Percentiles rank a stretch among this genome's conserved stretches.
phyloP scores from a whole-genome alignment of 2,329 filamentous ascomycete species.

The Diaporthe sp. region DNA sequence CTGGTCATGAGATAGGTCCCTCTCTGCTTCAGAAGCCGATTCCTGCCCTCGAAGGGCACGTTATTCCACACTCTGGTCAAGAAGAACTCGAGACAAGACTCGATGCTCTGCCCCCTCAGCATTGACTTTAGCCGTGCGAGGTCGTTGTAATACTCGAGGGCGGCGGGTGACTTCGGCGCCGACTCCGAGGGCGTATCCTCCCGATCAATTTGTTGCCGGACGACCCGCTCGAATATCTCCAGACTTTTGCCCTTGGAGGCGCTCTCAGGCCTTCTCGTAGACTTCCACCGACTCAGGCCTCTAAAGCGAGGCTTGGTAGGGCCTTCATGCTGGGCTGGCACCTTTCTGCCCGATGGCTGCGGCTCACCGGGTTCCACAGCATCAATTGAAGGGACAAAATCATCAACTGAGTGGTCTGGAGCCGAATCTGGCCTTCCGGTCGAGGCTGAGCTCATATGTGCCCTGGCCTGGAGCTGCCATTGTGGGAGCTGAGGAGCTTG shows the following conservation, averaged over 20 bases:
- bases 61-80: slow-evolving; percentile 44
- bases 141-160: slow-evolving; percentile 48
- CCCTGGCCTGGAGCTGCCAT: slow-evolving; percentile 31
- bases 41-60: slow-evolving; percentile 44
- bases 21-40: slow-evolving; percentile 45
- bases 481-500: slow-evolving; percentile 35
- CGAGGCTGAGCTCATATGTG: slow-evolving; percentile 17
- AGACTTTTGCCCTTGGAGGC: slow-evolving; percentile 18
- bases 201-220: slow-evolving; percentile 27
- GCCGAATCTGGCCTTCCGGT: neutral
- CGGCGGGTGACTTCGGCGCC: slow-evolving; percentile 17
- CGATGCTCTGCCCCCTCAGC: slow-evolving; percentile 44
- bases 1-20: slow-evolving; percentile 49
- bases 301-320: slow-evolving; percentile 24
- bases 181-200: neutral
- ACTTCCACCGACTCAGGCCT: slow-evolving; percentile 18
- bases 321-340: neutral
- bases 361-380: neutral
- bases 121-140: slow-evolving; percentile 49
- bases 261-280: neutral
- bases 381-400: slow-evolving; percentile 37
- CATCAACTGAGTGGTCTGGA: slow-evolving; percentile 1
- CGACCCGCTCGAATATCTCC: slow-evolving; percentile 38
- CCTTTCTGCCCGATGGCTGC: neutral
- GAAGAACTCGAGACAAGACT: slow-evolving; percentile 52